These are phyloP conservation scores for Exophiala spinifera DNA, from an alignment of 2,329 filamentous ascomycete genomes.

Conservation along the genomic window DNA sequence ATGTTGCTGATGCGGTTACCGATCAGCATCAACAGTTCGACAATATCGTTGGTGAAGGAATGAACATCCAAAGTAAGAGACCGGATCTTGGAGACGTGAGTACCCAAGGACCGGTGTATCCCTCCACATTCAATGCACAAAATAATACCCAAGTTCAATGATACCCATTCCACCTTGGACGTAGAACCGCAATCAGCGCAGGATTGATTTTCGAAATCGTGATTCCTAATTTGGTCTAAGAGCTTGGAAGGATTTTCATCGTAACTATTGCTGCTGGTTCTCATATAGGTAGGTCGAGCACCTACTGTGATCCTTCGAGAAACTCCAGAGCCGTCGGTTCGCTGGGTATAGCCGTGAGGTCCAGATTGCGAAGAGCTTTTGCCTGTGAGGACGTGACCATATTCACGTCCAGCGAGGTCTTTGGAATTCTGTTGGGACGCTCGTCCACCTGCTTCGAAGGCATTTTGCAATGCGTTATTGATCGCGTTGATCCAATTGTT, in stretches of 20 bases:
- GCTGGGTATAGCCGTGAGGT: constrained; percentile 48
- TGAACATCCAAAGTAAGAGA: constrained; percentile 93
- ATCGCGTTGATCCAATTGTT: constrained; percentile 93
- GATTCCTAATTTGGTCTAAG: constrained; percentile 80
- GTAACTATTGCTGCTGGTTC: constrained; percentile 66
- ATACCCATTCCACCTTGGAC: constrained; percentile 96
- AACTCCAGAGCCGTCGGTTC: constrained; percentile 56
- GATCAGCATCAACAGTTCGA: constrained; percentile 85
- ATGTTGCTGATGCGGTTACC: constrained; percentile 95
- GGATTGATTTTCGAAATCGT: constrained; percentile 87
- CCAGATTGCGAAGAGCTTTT: constrained; percentile 69
- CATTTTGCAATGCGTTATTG: constrained; percentile 90
- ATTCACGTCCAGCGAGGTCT: constrained; percentile 71
- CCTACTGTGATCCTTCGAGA: constrained; percentile 87
- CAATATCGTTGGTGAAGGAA: constrained; percentile 94
- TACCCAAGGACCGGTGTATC: constrained; percentile 92
- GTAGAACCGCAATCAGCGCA: constrained; percentile 93
- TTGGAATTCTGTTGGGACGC: constrained; percentile 50
- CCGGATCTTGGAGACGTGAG: constrained; percentile 95
- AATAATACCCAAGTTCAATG: constrained; percentile 93
- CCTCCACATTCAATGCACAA: constrained; percentile 98
- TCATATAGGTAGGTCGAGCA: constrained; percentile 70
- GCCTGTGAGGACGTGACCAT: constrained; percentile 87
- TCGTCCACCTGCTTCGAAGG: constrained; percentile 75
- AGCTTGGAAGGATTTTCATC: constrained; percentile 78